Conservation (phyloP, 345 rosid species). For the Abelmoschus esculentus region DNA sequence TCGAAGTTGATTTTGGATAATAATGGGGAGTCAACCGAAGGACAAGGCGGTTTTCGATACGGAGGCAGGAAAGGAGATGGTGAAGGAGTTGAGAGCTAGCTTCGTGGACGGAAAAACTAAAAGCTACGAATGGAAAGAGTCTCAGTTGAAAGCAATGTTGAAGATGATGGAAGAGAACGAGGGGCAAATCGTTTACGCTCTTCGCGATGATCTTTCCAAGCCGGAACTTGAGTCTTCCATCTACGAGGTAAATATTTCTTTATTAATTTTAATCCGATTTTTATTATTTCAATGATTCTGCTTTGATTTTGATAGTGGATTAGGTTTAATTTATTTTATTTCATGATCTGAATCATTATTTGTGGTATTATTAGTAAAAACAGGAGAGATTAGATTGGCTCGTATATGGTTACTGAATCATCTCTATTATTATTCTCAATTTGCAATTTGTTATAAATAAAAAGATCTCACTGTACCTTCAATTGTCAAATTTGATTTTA, state of each 20-base stretch:
- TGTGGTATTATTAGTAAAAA: neutral
- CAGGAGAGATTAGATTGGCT: too few species aligned
- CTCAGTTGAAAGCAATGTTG: slow-evolving; percentile 54
- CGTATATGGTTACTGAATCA: too few species aligned
- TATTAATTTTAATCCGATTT: neutral
- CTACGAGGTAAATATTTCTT: slow-evolving; percentile 50
- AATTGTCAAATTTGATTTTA: neutral
- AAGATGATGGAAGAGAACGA: slow-evolving; percentile 52
- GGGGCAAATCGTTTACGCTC: slow-evolving; percentile 62
- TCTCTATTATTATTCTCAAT: too few species aligned
- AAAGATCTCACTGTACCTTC: neutral
- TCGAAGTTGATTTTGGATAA: neutral
- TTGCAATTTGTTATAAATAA: too few species aligned
- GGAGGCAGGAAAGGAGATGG: slow-evolving; percentile 39
- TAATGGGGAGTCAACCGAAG: slow-evolving; percentile 24
- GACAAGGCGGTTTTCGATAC: slow-evolving; percentile 31
- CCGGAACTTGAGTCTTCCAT: slow-evolving; percentile 68
- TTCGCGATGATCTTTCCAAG: slow-evolving; percentile 64
- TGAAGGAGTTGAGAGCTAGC: slow-evolving; percentile 42
- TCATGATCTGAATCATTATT: neutral
- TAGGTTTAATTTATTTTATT: neutral
- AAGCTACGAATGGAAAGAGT: slow-evolving; percentile 62
- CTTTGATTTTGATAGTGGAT: neutral
- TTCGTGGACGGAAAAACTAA: slow-evolving; percentile 57
- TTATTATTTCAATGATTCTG: neutral